Percentiles rank a stretch among this genome's conserved stretches.
Conservation (phyloP, 495 filamentous ascomycete genomes). For the Tetracladium setigerum region DNA sequence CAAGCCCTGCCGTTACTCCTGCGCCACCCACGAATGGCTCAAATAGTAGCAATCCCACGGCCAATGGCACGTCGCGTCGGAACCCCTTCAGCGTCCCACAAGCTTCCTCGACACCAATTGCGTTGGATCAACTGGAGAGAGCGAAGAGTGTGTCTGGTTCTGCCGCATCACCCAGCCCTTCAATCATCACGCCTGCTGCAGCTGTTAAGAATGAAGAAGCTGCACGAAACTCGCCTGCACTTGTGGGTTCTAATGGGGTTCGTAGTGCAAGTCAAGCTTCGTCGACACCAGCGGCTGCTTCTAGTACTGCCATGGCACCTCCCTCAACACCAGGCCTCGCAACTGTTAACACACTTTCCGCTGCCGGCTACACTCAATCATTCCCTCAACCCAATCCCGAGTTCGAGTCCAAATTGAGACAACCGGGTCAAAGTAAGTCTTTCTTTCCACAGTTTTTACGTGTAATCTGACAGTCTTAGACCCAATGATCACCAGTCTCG, state of each 20-base stretch:
- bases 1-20: constrained; percentile 43
- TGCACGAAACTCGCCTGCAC: constrained; percentile 24
- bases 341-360: constrained; percentile 24
- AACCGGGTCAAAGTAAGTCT: constrained; percentile 46
- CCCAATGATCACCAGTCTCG: constrained; percentile 56
- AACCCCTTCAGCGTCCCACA: constrained; percentile 17
- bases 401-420: constrained; percentile 28
- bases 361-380: constrained; percentile 17
- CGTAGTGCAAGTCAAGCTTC: constrained; percentile 19
- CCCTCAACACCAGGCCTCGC: constrained; percentile 30
- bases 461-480: constrained; percentile 22
- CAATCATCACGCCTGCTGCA: constrained; percentile 22
- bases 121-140: constrained; percentile 27
- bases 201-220: constrained; percentile 37
- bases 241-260: constrained; percentile 16
- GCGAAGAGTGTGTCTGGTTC: constrained; percentile 36
- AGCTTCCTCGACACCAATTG: constrained; percentile 19
- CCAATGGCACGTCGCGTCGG: constrained; percentile 13
- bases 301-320: constrained; percentile 33
- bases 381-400: constrained; percentile 18
- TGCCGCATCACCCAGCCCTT: constrained; percentile 41
- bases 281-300: constrained; percentile 23
- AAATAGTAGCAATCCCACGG: not conserved
- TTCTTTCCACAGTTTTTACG: constrained; percentile 11
- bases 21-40: constrained; percentile 39